phyloP scores from a whole-genome alignment of 2,329 filamentous ascomycete genomes.

The Fusarium citri region DNA sequence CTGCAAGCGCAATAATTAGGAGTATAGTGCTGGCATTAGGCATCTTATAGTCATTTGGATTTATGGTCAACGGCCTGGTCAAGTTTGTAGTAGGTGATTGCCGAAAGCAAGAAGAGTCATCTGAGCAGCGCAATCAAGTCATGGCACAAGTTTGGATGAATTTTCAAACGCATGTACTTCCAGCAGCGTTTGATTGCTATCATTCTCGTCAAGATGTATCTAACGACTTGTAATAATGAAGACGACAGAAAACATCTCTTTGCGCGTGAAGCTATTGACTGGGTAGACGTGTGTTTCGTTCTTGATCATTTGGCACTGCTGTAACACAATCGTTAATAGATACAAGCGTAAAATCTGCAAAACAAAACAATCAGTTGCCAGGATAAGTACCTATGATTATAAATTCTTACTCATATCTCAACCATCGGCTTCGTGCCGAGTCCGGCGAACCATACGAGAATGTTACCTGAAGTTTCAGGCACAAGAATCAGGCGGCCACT shows the following conservation, averaged over 20 bases:
- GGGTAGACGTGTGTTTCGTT: too few relatives aligned
- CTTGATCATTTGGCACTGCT: neutral
- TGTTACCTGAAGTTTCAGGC: constrained; percentile 29
- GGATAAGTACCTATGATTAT: neutral
- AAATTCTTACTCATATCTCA: neutral
- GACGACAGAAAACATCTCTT: neutral
- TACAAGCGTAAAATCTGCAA: neutral
- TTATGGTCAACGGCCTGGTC: neutral
- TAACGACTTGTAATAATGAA: neutral
- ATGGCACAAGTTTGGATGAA: neutral
- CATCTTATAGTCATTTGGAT: constrained; percentile 14
- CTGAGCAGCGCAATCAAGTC: neutral
- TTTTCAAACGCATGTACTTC: neutral
- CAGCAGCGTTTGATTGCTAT: neutral
- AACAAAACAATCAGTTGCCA: neutral
- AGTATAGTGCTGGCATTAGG: neutral
- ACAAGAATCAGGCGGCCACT: neutral
- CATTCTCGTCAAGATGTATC: too few relatives aligned
- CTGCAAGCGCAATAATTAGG: too few relatives aligned
- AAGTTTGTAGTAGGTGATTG: constrained; percentile 16
- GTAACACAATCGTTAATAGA: too few relatives aligned
- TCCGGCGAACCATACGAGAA: neutral
- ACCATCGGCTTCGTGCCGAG: neutral
- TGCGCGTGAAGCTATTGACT: neutral
- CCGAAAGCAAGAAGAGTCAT: neutral